Conservation (phyloP, 108 stramenopile species). For the Fragilaria crotonensis region DNA sequence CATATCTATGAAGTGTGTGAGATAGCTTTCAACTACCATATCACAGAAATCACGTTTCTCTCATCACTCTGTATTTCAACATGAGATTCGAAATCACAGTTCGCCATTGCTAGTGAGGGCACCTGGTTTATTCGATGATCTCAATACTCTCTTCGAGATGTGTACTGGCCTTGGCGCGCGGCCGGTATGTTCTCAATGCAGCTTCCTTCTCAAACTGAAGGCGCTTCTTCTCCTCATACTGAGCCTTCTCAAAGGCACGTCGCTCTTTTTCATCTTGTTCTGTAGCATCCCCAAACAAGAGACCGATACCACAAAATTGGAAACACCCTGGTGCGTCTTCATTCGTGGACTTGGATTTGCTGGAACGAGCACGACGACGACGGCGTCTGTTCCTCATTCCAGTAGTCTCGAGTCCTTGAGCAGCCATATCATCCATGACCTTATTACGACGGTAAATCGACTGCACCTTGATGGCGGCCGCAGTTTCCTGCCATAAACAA, state of each 20-base stretch:
- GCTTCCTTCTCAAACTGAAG: slow-evolving; percentile 38
- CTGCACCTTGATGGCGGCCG: slow-evolving; percentile 68
- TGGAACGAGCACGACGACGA: slow-evolving; percentile 30
- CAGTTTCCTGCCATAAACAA: slow-evolving; percentile 41
- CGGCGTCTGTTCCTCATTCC: slow-evolving; percentile 58
- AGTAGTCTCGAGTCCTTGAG: slow-evolving; percentile 43
- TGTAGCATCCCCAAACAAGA: slow-evolving; percentile 45
- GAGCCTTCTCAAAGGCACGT: slow-evolving; percentile 31
- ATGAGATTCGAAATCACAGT: no score
- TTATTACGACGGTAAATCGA: slow-evolving; percentile 51
- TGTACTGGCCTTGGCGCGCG: not conserved
- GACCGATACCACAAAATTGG: slow-evolving; percentile 6
- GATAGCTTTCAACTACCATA: no score
- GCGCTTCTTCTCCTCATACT: slow-evolving; percentile 34
- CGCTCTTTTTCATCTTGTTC: slow-evolving; percentile 43
- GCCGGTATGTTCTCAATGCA: slow-evolving; percentile 18
- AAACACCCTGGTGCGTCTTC: slow-evolving; percentile 4
- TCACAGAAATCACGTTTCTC: no score
- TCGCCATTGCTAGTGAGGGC: no score
- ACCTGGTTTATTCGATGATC: slow-evolving; percentile 2
- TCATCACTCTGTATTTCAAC: no score
- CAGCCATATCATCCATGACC: slow-evolving; percentile 40
- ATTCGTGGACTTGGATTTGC: not conserved
- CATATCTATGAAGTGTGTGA: not conserved
- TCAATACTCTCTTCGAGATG: slow-evolving; percentile 3